Percentiles rank a stretch among this genome's conserved stretches.
These are phyloP conservation scores for Suhomyces taliae DNA, from an alignment of 1,139 yeast genomes.

Conservation along the genomic window DNA sequence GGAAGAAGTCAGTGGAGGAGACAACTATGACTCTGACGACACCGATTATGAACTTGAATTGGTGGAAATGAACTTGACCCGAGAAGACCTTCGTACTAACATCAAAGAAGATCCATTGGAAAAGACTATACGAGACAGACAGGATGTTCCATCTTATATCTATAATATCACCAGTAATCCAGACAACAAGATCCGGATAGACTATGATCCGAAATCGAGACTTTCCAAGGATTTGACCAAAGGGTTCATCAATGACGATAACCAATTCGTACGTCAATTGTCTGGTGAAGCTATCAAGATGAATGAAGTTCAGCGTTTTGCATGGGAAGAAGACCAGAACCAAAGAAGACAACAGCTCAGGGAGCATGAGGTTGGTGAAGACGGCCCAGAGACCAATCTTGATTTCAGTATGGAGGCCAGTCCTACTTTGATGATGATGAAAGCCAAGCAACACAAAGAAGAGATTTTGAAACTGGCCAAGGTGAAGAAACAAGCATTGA, in stretches of 20 bases:
- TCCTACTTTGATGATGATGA: constrained; percentile 57
- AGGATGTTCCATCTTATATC: constrained; percentile 55
- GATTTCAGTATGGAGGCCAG: constrained; percentile 53
- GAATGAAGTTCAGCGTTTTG: constrained; percentile 49
- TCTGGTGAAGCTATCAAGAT: constrained; percentile 54
- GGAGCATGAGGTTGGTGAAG: constrained; percentile 4
- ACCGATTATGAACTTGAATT: constrained; percentile 52
- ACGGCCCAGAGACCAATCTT: constrained; percentile 35
- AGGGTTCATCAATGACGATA: constrained; percentile 51
- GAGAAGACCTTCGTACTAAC: constrained; percentile 26
- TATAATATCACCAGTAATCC: constrained; percentile 32
- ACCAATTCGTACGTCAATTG: constrained; percentile 53
- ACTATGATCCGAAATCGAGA: constrained; percentile 60
- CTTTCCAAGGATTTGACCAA: constrained; percentile 44
- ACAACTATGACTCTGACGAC: constrained; percentile 38
- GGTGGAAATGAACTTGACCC: constrained; percentile 45
- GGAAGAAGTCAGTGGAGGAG: constrained; percentile 14
- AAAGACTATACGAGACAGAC: constrained; percentile 46
- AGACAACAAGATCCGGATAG: constrained; percentile 25
- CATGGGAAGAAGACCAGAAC: constrained; percentile 45
- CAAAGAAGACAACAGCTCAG: constrained; percentile 17
- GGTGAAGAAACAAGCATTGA: constrained; percentile 28
- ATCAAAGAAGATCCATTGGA: constrained; percentile 38
- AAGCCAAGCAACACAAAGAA: constrained; percentile 31
- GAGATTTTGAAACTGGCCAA: constrained; percentile 31